Percentiles rank a stretch among this genome's conserved stretches.
Conservation (phyloP, 2,329 filamentous ascomycete genomes). For the Alternaria sp. region DNA sequence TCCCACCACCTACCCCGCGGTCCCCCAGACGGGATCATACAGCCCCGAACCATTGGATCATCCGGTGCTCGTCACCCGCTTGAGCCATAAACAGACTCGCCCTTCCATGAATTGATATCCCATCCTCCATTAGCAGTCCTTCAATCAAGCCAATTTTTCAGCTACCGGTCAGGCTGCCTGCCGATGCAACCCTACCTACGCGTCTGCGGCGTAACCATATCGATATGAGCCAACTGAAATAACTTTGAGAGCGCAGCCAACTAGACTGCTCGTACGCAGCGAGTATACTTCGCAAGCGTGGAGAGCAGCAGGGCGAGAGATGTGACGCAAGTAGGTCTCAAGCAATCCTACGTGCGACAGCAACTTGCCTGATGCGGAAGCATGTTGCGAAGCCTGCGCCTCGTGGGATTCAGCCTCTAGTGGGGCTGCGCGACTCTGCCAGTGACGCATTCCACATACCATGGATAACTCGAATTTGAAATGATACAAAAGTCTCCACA, state of each 20-base stretch:
- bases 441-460: slow-evolving; percentile 1
- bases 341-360: slow-evolving; percentile 3
- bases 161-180: slow-evolving; percentile 7
- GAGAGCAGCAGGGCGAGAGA: neutral
- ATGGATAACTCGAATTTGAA: neutral
- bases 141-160: slow-evolving; percentile 15
- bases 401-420: slow-evolving; percentile 8
- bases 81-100: slow-evolving; percentile 4
- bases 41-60: slow-evolving; percentile 19
- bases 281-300: slow-evolving; percentile 1
- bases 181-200: slow-evolving; percentile 14
- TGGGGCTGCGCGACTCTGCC: slow-evolving; percentile 5
- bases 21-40: slow-evolving; percentile 11
- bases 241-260: neutral
- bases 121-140: slow-evolving; percentile 8
- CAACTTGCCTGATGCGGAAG: slow-evolving; percentile 2
- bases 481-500: neutral
- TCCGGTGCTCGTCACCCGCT: slow-evolving; percentile 10
- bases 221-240: neutral
- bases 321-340: neutral
- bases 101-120: neutral
- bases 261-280: neutral
- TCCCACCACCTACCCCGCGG: slow-evolving; percentile 24
- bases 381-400: slow-evolving; percentile 11
- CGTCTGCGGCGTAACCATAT: slow-evolving; percentile 8